Evolutionary conservation across 1,284 basidiomycete species (phyloP).

Genomic region (Tylopilus orsonianus): DNA sequence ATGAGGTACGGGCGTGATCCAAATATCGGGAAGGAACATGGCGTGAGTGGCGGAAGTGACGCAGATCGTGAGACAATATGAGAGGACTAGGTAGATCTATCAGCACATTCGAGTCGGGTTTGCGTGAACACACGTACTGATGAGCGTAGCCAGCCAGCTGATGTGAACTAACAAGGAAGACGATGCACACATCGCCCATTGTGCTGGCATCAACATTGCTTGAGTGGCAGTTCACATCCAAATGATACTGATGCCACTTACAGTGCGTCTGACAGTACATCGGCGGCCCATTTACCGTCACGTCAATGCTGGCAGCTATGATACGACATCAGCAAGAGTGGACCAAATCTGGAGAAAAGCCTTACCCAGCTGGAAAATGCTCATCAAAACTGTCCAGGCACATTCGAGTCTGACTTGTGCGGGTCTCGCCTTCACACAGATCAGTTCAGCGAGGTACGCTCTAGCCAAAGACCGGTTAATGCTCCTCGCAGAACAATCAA

Average conservation of each 20-base stretch:
- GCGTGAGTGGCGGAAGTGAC: conserved; percentile 46
- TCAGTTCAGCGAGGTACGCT: conserved; percentile 38
- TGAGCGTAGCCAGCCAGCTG: conserved; percentile 53
- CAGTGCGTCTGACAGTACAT: conserved; percentile 38
- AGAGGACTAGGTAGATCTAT: conserved; percentile 41
- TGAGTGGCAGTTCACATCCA: conserved; percentile 2
- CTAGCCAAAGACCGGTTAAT: conserved; percentile 13
- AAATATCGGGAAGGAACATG: conserved; percentile 44
- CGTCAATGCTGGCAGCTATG: conserved; percentile 47
- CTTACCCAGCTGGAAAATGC: conserved; percentile 50
- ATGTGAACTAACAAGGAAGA: conserved; percentile 50
- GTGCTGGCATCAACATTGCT: conserved; percentile 28
- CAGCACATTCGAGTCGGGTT: conserved; percentile 1
- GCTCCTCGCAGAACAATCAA: background rate
- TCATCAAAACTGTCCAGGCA: conserved; percentile 49
- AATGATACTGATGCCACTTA: conserved; percentile 28
- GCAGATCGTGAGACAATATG: conserved; percentile 55
- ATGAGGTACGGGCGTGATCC: conserved; percentile 48
- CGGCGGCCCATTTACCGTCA: conserved; percentile 43
- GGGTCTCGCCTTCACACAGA: conserved; percentile 37
- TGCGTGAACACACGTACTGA: conserved; percentile 42
- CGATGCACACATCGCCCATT: conserved; percentile 52
- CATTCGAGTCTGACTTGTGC: conserved; percentile 52
- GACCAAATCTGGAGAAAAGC: background rate
- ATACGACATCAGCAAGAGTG: background rate